These are phyloP conservation scores for Asterella californica DNA, from an alignment of 225 moss, liverwort and hornwort species.

Conservation along the genomic window DNA sequence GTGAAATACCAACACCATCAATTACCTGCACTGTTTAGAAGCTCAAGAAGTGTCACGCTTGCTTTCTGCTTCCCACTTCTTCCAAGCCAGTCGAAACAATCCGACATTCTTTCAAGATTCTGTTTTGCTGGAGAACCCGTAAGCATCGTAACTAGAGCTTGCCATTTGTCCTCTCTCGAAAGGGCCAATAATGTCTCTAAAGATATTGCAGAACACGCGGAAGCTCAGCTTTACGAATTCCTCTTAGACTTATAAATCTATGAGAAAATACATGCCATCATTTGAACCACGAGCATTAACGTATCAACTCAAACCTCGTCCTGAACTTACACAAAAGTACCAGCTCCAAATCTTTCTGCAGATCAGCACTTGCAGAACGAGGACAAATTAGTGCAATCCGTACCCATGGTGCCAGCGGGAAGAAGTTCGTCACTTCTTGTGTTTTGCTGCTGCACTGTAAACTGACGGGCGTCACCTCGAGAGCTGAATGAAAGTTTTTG, in stretches of 20 bases:
- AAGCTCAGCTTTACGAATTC: slow-evolving; percentile 3
- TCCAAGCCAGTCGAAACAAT: slow-evolving; percentile 4
- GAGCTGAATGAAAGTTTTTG: background rate
- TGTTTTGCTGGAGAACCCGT: background rate
- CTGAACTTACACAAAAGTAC: background rate
- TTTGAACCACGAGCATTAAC: background rate
- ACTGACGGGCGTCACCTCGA: background rate
- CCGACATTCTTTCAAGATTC: background rate
- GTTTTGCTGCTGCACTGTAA: background rate
- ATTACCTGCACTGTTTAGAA: slow-evolving; percentile 13
- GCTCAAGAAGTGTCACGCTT: slow-evolving; percentile 3
- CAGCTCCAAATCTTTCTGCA: background rate
- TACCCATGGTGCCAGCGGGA: background rate
- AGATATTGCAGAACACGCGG: background rate
- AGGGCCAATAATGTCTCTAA: slow-evolving; percentile 1
- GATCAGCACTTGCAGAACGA: background rate
- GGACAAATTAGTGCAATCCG: background rate
- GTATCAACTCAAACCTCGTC: background rate
- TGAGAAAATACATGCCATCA: background rate
- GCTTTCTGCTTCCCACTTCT: slow-evolving; percentile 1
- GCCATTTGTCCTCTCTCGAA: slow-evolving; percentile 5
- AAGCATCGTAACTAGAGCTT: slow-evolving; percentile 8
- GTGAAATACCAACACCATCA: background rate
- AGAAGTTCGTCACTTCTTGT: background rate
- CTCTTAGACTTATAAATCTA: background rate